Conservation (phyloP, 148 eudicot genomes). For the Rhododendron williamsianum region DNA sequence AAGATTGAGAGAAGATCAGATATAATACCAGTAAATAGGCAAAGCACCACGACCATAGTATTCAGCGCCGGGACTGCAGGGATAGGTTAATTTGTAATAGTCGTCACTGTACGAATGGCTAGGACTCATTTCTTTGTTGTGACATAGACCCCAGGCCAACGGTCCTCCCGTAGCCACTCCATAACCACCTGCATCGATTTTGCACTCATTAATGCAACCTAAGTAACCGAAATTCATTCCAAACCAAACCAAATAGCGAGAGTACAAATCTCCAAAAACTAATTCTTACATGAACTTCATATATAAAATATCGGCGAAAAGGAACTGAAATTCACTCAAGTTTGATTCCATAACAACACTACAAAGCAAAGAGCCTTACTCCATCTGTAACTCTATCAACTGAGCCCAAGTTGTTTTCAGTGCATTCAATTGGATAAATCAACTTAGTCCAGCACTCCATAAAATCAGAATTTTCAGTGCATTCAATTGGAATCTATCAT, state of each 20-base stretch:
- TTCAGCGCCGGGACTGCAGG: conserved; percentile 81
- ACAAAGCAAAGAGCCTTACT: background rate
- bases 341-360: background rate
- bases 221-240: background rate
- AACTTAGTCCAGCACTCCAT: background rate
- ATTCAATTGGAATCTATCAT: background rate
- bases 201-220: background rate
- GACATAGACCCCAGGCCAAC: conserved; percentile 93
- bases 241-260: background rate
- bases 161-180: conserved; percentile 96
- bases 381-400: too few species aligned
- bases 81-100: conserved; percentile 63
- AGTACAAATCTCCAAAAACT: background rate
- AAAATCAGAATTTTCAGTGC: background rate
- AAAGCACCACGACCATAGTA: conserved; percentile 95
- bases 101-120: conserved; percentile 87
- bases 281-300: background rate
- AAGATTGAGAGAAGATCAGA: background rate
- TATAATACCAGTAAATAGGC: conserved; percentile 77
- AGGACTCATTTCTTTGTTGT: conserved; percentile 95
- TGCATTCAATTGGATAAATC: background rate
- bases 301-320: background rate
- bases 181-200: conserved; percentile 71
- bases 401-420: background rate
- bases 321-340: background rate